These are phyloP conservation scores for Naematelia aurantialba DNA, from an alignment of 768 basidiomycete genomes.

Conservation along the genomic window DNA sequence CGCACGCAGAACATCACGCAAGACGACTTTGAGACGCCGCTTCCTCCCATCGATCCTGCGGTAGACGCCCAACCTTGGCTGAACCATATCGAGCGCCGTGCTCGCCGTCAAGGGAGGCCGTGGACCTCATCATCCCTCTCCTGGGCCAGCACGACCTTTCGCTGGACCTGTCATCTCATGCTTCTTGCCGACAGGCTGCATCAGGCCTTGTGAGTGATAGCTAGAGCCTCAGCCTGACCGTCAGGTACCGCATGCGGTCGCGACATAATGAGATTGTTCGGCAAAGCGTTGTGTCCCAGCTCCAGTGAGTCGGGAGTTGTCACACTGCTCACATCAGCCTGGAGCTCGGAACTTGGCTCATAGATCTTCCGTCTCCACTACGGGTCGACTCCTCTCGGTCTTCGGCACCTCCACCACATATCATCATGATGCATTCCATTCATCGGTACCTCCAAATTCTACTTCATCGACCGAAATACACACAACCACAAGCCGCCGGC, in stretches of 20 bases:
- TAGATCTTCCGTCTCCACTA: slow-evolving; percentile 8
- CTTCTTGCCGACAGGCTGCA: slow-evolving; percentile 7
- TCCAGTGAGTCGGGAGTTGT: not conserved
- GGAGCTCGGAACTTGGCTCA: slow-evolving; percentile 4
- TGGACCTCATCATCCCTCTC: not conserved
- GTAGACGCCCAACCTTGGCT: slow-evolving; percentile 5
- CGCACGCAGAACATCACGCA: slow-evolving; percentile 8
- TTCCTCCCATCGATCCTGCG: slow-evolving; percentile 5
- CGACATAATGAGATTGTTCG: not conserved
- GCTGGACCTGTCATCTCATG: slow-evolving; percentile 3
- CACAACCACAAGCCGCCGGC: not conserved
- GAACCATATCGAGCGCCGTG: not conserved
- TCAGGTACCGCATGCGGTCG: not conserved
- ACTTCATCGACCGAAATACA: slow-evolving; percentile 9
- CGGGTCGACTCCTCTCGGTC: slow-evolving; percentile 1
- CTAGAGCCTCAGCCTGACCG: not conserved
- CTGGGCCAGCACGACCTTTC: slow-evolving; percentile 9
- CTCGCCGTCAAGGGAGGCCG: slow-evolving; percentile 1
- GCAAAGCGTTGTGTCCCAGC: not conserved
- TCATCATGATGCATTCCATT: slow-evolving; percentile 7
- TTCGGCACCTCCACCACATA: slow-evolving; percentile 4
- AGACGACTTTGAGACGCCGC: slow-evolving; percentile 7
- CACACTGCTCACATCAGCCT: not conserved
- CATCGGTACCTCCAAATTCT: slow-evolving; percentile 9
- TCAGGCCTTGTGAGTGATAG: not conserved